phyloP scores from a whole-genome alignment of 148 eudicot genomes.

The Vaccinium macrocarpon region DNA sequence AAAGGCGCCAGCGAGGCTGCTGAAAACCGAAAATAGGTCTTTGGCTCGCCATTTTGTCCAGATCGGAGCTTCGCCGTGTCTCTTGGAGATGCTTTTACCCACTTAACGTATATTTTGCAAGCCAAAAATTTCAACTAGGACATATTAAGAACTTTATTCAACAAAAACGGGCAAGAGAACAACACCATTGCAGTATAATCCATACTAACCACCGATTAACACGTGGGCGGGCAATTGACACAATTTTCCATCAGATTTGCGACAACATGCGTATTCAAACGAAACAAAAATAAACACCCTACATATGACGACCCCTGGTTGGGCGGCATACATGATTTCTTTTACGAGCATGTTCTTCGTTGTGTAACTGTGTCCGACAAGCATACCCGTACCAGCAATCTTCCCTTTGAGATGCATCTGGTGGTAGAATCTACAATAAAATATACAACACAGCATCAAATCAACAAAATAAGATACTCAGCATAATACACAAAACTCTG shows the following conservation, averaged over 20 bases:
- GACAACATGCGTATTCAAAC: neutral
- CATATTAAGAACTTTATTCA: neutral
- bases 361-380: constrained; percentile 85
- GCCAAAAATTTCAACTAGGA: no score
- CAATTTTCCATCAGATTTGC: neutral
- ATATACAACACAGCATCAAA: neutral
- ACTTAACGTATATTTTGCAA: no score
- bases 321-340: constrained; percentile 94
- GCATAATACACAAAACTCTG: neutral
- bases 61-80: no score
- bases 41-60: no score
- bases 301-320: constrained; percentile 52
- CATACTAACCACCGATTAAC: neutral
- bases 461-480: neutral
- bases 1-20: no score
- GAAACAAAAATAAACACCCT: neutral
- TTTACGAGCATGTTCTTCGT: constrained; percentile 68
- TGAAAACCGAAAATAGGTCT: no score
- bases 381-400: constrained; percentile 94
- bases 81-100: no score
- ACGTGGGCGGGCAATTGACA: neutral
- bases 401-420: constrained; percentile 55
- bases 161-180: no score
- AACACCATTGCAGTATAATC: neutral
- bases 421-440: constrained; percentile 52